Base-by-base conservation (phyloP, 805 yeast species). In the Metschnikowia anglica region DNA sequence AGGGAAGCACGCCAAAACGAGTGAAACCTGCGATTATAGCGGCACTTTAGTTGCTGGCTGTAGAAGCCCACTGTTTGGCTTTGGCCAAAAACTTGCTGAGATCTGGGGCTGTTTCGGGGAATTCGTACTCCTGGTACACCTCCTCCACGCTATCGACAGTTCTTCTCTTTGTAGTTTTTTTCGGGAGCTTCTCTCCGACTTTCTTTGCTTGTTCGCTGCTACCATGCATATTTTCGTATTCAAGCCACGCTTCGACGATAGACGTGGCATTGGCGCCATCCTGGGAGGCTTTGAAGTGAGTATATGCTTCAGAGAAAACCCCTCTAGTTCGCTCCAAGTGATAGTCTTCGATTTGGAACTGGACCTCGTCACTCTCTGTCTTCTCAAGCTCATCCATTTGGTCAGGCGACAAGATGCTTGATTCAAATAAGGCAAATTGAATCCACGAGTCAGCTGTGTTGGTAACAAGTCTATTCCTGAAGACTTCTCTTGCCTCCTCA, bases 161-260 rank as follows among this genome's bases (percentile, higher is more conserved):
- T 36, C 70, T 65, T 18, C 74, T 62, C 52, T 73, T 70, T 49
- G 71, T 77, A 15, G 76, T 74, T 9, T 74, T 54, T 6, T 68
- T 63, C 0, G 96, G 96, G 35, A 79, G 57, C 49, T 81, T 74
- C 20, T 60, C 60, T 7, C 58, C 58, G 4, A 82, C 71, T 5
- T 46, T 48, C 2, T 55, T 58, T 11, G 65, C 49, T 0, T 75
- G 51, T 5, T 64, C 69, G 0, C 46, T 59, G 24, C 66, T 59
- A 0, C 96, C 96, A 56, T 88, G 79, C 2, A 59, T 60, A 30
- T 63, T 52, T 54, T 88, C 96, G 62, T 85, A 89, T 43, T 73
- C 70, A 37, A 70, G 68, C 72, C 82, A 77, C 1, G 86, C 80
- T 41, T 85, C 81, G 12, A 81, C 62, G 6, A 90, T 59, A 0